Evolutionary conservation across 139 green algal species (phyloP), one percentile per base, ranked within the genome.

Genomic region (Zygnema circumcarinatum): DNA sequence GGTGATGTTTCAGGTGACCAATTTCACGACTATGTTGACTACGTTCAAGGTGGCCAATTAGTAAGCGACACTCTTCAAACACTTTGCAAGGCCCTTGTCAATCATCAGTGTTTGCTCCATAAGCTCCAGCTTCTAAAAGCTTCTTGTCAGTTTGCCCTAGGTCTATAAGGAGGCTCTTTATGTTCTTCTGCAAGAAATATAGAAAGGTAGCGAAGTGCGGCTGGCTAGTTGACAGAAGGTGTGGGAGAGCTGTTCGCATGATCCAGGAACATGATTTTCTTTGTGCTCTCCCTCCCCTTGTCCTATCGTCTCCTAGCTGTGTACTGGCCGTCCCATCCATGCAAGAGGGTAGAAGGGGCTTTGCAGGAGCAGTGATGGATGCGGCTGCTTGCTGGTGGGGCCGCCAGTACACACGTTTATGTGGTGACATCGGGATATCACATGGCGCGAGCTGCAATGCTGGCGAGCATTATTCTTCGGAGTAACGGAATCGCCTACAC

Each of bases 381-480:
- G n/a, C n/a, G n/a, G n/a, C n/a, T 72, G 56, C 29, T 78, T 40
- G 35, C 36, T 78, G 69, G 35, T 62, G 47, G 54, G 76, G 35
- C 11, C 85, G 11, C 41, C 82, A 88, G 82, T 1, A 68, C 52
- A 36, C 85, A 90, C 54, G 85, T 90, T 68, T 90, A 90, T n/a
- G 79, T 90, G 56, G 78, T 90, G 52, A 90, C 85, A 52, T 90
- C 85, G 21, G 85, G 86, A 25, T 90, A 90, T 53, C 85, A 90
- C 67, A 85, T 89, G 41, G 36, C 38, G 2, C 36, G 85, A 0
- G 85, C 85, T 35, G 25, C 35, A 22, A 32, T 84, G n/a, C 2
- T 90, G n/a, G 85, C 85, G 0, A 47, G 0, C 32, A 39, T 90
- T 33, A 47, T 90, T 41, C 80, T 90, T 25, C 29, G 54, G 20